Percentiles rank a stretch among this genome's conserved stretches.
These are phyloP conservation scores for Colletotrichum musae DNA, from an alignment of 2,329 filamentous ascomycete species.

Conservation along the genomic window DNA sequence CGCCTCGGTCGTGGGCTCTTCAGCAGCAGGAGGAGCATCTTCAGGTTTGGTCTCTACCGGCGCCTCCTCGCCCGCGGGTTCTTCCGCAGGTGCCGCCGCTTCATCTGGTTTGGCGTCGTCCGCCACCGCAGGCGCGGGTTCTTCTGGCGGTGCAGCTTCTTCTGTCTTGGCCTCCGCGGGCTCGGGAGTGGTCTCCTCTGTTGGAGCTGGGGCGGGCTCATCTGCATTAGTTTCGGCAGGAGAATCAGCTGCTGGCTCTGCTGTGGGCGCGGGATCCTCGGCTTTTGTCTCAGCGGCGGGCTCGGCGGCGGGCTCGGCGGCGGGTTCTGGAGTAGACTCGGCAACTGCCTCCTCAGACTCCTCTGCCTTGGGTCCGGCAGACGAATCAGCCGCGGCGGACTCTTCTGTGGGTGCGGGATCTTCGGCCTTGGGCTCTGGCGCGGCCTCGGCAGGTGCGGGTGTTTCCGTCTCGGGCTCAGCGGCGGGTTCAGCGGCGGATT, in stretches of 20 bases:
- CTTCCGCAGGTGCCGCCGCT: not conserved
- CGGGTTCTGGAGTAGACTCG: not conserved
- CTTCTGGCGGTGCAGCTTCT: not conserved
- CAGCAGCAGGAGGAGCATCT: not conserved
- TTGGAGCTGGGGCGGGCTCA: not conserved
- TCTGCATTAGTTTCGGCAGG: not conserved
- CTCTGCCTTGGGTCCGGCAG: conserved; percentile 1
- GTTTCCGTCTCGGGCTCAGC: conserved; percentile 14
- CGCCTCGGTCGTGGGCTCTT: not conserved
- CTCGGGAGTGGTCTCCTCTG: not conserved
- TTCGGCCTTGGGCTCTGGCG: conserved; percentile 1
- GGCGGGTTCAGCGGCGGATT: conserved; percentile 37
- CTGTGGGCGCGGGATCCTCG: not conserved
- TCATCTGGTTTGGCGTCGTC: not conserved
- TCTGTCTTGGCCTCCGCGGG: not conserved
- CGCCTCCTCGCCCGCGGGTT: not conserved
- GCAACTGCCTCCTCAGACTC: not conserved
- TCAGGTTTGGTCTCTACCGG: not conserved
- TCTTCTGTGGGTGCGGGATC: conserved; percentile 19
- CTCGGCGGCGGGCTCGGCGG: not conserved
- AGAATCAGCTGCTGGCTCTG: not conserved
- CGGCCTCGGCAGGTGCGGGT: conserved; percentile 15
- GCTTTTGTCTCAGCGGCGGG: not conserved
- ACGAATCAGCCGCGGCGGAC: not conserved
- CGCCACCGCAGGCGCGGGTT: not conserved